Conservation (phyloP, 1,284 basidiomycete species). For the Cystobasidium sp. region DNA sequence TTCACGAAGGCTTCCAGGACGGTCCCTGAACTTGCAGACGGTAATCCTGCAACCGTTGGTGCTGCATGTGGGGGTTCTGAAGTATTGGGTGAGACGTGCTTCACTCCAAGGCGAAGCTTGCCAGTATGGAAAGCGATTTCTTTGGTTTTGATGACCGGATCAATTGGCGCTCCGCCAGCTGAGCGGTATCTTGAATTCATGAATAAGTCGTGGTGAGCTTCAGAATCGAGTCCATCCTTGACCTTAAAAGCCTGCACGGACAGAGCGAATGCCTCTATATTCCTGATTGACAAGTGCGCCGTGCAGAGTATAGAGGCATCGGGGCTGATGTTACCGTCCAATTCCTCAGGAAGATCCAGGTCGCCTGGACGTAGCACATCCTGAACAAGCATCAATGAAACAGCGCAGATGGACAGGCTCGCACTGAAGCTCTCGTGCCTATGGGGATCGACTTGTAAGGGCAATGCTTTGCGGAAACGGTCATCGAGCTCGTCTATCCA, state of each 20-base stretch:
- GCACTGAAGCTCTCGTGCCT: slow-evolving; percentile 5
- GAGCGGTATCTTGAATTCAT: slow-evolving; percentile 7
- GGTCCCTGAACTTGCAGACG: slow-evolving; percentile 21
- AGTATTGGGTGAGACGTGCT: slow-evolving; percentile 29
- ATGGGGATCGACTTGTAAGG: not conserved
- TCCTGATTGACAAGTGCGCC: slow-evolving; percentile 30
- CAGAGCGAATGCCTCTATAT: slow-evolving; percentile 14
- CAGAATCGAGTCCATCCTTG: not conserved
- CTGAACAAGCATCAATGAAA: slow-evolving; percentile 45
- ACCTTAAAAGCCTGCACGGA: slow-evolving; percentile 13
- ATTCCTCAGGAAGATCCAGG: slow-evolving; percentile 14
- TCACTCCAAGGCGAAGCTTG: slow-evolving; percentile 41
- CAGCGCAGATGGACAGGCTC: slow-evolving; percentile 8
- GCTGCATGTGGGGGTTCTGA: not conserved
- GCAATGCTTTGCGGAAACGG: slow-evolving; percentile 29
- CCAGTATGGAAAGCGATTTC: not conserved
- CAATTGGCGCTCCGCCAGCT: not conserved
- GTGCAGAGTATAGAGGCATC: slow-evolving; percentile 46
- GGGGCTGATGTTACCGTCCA: not conserved
- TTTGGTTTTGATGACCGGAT: slow-evolving; percentile 3
- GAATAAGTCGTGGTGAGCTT: not conserved
- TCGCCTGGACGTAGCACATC: slow-evolving; percentile 48
- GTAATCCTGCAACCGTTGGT: slow-evolving; percentile 1
- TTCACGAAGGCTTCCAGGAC: slow-evolving; percentile 44
- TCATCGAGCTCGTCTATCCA: slow-evolving; percentile 45